These are phyloP conservation scores for Blepharisma undulans DNA, from an alignment of 169 alveolate genomes.

Conservation along the genomic window DNA sequence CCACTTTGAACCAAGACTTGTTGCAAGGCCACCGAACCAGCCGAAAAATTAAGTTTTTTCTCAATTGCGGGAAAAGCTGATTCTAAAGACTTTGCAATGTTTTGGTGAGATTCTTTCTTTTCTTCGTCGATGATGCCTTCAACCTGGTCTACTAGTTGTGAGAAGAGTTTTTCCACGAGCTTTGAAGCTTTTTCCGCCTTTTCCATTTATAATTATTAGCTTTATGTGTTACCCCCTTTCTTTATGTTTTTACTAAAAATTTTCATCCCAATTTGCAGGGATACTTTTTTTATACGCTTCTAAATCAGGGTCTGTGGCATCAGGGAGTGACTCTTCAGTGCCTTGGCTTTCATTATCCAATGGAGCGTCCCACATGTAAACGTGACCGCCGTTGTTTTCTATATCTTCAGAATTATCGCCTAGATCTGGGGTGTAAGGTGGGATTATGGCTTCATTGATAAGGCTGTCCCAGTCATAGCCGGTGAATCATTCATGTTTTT, in stretches of 20 bases:
- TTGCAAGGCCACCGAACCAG: constrained; percentile 46
- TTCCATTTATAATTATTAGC: constrained; percentile 42
- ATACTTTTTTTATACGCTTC: constrained; percentile 22
- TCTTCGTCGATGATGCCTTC: constrained; percentile 75
- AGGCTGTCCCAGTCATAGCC: constrained; percentile 57
- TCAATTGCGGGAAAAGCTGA: constrained; percentile 47
- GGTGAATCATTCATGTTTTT: constrained; percentile 57
- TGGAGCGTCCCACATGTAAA: background rate
- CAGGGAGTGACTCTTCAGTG: constrained; percentile 17
- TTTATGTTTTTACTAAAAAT: background rate
- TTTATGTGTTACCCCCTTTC: background rate
- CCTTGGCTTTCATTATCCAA: background rate
- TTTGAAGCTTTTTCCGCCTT: constrained; percentile 58
- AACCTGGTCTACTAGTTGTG: constrained; percentile 57
- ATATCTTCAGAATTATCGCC: background rate
- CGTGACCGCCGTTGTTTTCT: background rate
- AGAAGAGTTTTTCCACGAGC: constrained; percentile 60
- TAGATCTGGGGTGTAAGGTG: constrained; percentile 31
- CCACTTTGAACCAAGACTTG: constrained; percentile 73
- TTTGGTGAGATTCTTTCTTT: constrained; percentile 8
- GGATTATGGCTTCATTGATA: background rate
- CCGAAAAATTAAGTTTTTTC: constrained; percentile 32
- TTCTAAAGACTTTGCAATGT: background rate
- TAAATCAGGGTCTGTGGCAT: background rate
- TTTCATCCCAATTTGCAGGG: constrained; percentile 22